Base-by-base conservation (phyloP, 2,329 filamentous ascomycete genomes). In the Neospermospora avenae region DNA sequence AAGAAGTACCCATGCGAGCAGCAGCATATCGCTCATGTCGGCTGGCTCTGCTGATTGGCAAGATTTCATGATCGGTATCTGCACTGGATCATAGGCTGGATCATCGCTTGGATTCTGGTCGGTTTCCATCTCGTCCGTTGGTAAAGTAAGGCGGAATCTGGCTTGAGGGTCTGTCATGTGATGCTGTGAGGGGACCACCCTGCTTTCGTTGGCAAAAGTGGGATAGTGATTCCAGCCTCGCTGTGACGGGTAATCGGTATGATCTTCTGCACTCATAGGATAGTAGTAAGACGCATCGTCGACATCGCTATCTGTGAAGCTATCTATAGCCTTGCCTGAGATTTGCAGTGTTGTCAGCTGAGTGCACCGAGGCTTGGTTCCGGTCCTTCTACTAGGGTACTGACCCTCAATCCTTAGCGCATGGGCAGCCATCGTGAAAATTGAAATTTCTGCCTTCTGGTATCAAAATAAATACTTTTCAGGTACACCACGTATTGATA, bases 1-100 rank as follows among this genome's bases (percentile, higher is more conserved):
- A 6, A 57, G 45, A 14, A 57, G 46, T 2, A 46, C 37, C 55
- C 55, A 57, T 48, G 55, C 55, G 18, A 57, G 45, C n/a, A 57
- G 55, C 24, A 57, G 35, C 45, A 57, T 28, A 46, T 57, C 55
- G 46, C 55, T 57, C 55, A 57, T 57, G 18, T 57, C 55, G 5
- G 46, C 25, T 22, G 55, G 34, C 22, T 51, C 48, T 31, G 48
- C 34, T 10, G 48, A 51, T 11, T 31, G 48, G 48, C 48, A 51
- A 28, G 48, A 51, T 11, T 51, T 51, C 28, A 35, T 28, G 18
- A 51, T 51, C 16, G 48, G 48, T 4, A 51, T 51, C 48, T 51
- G 48, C 5, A 51, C 48, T 13, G 48, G 48, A 18, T 51, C 48
- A 18, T 51, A 51, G 8, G 48, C 48, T 51, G 48, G 48, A 37